Conservation (phyloP, 371 early-diverging fungal genomes). For the Actinomortierella wolfii region DNA sequence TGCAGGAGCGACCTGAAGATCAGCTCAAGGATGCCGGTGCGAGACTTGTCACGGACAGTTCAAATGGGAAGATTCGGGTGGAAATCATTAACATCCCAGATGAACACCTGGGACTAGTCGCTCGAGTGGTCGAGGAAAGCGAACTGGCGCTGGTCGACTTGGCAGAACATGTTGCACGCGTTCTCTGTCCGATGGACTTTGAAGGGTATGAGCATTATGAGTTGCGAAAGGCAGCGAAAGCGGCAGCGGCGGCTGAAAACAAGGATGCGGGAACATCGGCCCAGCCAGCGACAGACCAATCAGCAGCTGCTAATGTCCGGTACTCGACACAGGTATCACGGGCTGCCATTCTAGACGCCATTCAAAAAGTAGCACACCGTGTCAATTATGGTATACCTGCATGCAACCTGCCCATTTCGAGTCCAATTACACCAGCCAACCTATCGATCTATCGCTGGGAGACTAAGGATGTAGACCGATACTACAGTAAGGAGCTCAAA, state of each 20-base stretch:
- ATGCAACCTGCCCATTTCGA: slow-evolving; percentile 16
- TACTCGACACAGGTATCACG: slow-evolving; percentile 17
- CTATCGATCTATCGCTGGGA: slow-evolving; percentile 63
- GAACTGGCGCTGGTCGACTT: slow-evolving; percentile 25
- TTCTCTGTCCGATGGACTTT: slow-evolving; percentile 35
- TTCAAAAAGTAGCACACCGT: slow-evolving; percentile 29
- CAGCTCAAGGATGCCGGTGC: slow-evolving; percentile 11
- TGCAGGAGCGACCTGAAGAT: slow-evolving; percentile 13
- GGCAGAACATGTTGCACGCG: slow-evolving; percentile 13
- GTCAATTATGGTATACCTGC: slow-evolving; percentile 43
- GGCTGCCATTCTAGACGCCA: slow-evolving; percentile 32
- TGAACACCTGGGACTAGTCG: slow-evolving; percentile 29
- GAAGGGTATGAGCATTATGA: slow-evolving; percentile 19
- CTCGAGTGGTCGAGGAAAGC: slow-evolving; percentile 38
- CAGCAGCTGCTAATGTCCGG: background rate
- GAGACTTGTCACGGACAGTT: slow-evolving; percentile 5
- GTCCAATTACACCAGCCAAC: slow-evolving; percentile 26
- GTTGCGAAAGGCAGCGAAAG: too few species aligned
- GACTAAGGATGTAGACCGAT: slow-evolving; percentile 49
- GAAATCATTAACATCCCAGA: slow-evolving; percentile 33
- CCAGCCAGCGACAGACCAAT: too few species aligned
- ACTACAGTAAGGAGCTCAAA: slow-evolving; percentile 32
- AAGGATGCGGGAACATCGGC: background rate
- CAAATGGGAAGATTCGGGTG: slow-evolving; percentile 1
- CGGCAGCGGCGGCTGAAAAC: background rate